phyloP scores from a whole-genome alignment of 306 rosid genomes.

The Styphnolobium japonicum region DNA sequence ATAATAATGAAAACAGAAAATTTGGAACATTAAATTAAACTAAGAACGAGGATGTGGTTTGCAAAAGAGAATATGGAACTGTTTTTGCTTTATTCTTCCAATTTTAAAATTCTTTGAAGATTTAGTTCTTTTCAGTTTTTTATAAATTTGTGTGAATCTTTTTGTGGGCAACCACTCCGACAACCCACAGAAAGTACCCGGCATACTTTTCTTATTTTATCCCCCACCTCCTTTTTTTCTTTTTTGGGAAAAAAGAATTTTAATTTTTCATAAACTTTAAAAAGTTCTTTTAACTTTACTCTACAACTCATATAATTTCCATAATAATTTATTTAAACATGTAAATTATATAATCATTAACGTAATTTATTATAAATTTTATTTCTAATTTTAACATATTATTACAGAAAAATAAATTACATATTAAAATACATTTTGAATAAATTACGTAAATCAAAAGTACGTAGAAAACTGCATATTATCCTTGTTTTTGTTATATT shows the following conservation, averaged over 20 bases:
- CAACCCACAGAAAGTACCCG: constrained; percentile 66
- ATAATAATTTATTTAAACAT: too few species aligned
- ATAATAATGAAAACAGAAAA: neutral
- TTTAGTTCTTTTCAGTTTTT: constrained; percentile 9
- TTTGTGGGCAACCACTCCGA: constrained; percentile 82
- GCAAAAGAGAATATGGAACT: constrained; percentile 31
- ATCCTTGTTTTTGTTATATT: too few species aligned
- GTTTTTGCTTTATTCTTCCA: constrained; percentile 26
- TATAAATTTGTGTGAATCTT: constrained; percentile 33
- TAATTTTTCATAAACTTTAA: neutral
- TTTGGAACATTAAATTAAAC: neutral
- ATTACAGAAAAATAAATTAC: too few species aligned
- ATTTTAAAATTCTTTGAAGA: constrained; percentile 17
- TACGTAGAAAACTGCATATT: too few species aligned
- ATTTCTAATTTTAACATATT: too few species aligned
- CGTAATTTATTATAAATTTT: too few species aligned
- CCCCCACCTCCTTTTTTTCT: neutral
- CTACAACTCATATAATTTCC: too few species aligned
- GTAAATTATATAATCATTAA: too few species aligned
- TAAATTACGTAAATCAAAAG: too few species aligned
- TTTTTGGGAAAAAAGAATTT: neutral
- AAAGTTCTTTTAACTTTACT: too few species aligned
- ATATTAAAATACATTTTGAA: too few species aligned
- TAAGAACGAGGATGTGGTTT: neutral
- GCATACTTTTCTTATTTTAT: constrained; percentile 33